A percentile compares a stretch with the other conserved stretches of the same genome.
Evolutionary conservation across 2,329 filamentous ascomycete genomes (phyloP).

Genomic region (Botrytis cinerea): DNA sequence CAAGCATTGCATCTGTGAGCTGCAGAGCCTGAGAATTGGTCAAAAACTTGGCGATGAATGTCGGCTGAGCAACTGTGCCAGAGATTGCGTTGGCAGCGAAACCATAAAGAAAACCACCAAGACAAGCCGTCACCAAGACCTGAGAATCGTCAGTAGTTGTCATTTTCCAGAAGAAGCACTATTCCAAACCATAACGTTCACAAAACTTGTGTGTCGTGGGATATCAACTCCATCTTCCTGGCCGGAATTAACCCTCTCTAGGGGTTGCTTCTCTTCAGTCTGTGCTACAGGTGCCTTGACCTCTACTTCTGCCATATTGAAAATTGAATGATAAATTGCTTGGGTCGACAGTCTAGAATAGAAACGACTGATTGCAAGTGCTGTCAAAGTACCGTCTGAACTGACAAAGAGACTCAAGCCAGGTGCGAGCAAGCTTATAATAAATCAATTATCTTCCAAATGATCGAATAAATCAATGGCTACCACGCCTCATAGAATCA

Average conservation of each 20-base stretch:
- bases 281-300: background rate
- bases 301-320: slow-evolving; percentile 1
- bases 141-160: background rate
- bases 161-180: too few relatives aligned
- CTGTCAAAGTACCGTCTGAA: background rate
- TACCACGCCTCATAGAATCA: background rate
- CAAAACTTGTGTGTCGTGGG: slow-evolving; percentile 14
- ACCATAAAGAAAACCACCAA: slow-evolving; percentile 19
- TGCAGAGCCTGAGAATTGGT: slow-evolving; percentile 13
- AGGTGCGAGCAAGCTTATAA: background rate
- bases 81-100: slow-evolving; percentile 18
- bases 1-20: slow-evolving; percentile 19
- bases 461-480: background rate
- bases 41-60: slow-evolving; percentile 20
- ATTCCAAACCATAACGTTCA: slow-evolving; percentile 3
- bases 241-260: background rate
- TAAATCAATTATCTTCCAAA: background rate
- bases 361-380: background rate
- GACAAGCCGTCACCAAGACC: slow-evolving; percentile 21
- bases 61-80: slow-evolving; percentile 17
- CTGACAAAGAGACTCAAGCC: background rate
- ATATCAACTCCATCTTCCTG: slow-evolving; percentile 9
- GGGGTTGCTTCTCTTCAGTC: slow-evolving; percentile 3
- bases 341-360: background rate
- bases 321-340: background rate